Evolutionary conservation across 2,329 filamentous ascomycete species (phyloP), one percentile per base, ranked within the genome.

Genomic region (Hymenoscyphus linearis): DNA sequence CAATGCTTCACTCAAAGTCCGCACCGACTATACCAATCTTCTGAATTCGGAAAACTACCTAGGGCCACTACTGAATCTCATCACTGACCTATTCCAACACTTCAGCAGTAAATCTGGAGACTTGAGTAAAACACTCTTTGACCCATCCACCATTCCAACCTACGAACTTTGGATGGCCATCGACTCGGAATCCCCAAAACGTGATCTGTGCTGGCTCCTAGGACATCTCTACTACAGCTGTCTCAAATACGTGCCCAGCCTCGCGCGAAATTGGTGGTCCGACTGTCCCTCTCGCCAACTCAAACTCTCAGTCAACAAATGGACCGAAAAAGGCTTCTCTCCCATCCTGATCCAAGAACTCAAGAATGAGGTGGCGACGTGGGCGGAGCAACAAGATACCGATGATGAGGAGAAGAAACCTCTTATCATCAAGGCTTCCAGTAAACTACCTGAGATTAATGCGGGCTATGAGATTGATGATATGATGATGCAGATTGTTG

Each of bases 391-490:
- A 14, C 82, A 86, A 67, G 80, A 85, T 22, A 60, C 76, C 1
- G 75, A 70, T 13, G 71, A 76, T 4, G 82, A 84, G 35, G 44
- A 47, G 44, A 82, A 86, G 65, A 80, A 83, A 60, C 80, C 84
- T 64, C 76, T 88, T 9, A 69, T 77, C 0, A 80, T 98, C 60
- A 93, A 89, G 72, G 84, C 96, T 10, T 90, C 87, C 60, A 82
- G 82, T 36, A 80, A 84, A 12, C 85, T 86, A 0, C 83, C 84
- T 55, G 93, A 98, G 74, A 85, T 98, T 37, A 88, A 87, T 13
- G 92, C 91, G 0, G 87, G 87, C 3, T 97, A 96, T 72, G 85
- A 90, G 58, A 85, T 99, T 12, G 95, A 99, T 72, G 93, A 98
- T 63, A 85, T 90, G 68, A 86, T 86, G 34, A 91, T 95, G 61